Percentiles rank a stretch among this genome's conserved stretches.
Conservation (phyloP, 768 basidiomycete genomes). For the Terana coerulea region DNA sequence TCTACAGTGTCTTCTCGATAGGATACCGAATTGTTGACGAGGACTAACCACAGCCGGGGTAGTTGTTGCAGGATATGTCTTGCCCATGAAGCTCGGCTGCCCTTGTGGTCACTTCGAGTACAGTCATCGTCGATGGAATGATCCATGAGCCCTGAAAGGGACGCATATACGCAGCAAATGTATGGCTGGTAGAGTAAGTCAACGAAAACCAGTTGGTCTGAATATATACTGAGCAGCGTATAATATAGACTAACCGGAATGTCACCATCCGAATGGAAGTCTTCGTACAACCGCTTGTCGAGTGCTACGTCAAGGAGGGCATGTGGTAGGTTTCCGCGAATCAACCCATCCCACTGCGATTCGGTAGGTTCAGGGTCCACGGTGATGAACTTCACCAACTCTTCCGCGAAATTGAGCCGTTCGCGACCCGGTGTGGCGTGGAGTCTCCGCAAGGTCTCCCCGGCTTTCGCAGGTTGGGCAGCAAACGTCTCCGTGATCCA, state of each 20-base stretch:
- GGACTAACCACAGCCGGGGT: neutral
- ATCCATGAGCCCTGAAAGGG: neutral
- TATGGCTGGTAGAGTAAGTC: no score
- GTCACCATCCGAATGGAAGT: neutral
- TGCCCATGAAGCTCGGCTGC: neutral
- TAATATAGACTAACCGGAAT: neutral
- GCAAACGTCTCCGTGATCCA: neutral
- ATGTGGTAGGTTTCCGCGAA: neutral
- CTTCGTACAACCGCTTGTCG: neutral
- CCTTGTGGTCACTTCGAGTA: neutral
- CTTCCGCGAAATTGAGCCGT: neutral
- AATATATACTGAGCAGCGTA: no score
- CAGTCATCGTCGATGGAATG: neutral
- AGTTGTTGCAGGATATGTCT: neutral
- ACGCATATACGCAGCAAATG: no score
- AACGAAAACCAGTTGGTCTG: no score
- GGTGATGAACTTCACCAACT: neutral
- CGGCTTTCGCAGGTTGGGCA: neutral
- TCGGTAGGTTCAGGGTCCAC: neutral
- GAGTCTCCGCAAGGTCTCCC: neutral
- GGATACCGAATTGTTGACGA: no score
- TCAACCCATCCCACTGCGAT: neutral
- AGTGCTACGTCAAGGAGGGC: neutral
- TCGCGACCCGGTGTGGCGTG: neutral
- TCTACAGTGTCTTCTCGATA: no score